Evolutionary conservation across 2,329 filamentous ascomycete species (phyloP).

Genomic region (Ceratocystis variospora): DNA sequence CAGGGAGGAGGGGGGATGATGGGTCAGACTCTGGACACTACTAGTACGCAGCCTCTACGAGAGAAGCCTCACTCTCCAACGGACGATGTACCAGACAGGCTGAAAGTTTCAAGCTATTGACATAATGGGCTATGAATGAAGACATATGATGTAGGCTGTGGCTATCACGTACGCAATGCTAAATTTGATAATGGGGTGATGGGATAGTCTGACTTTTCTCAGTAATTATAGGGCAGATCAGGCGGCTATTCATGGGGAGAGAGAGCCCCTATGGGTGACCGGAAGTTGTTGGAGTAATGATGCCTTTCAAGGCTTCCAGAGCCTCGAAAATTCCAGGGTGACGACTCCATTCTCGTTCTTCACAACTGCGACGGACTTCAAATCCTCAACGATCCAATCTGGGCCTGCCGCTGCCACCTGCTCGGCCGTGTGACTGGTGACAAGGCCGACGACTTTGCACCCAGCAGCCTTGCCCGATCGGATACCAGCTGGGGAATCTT

Average conservation of each 20-base stretch:
- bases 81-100: not conserved
- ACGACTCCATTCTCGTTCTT: constrained; percentile 43
- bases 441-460: constrained; percentile 69
- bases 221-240: not conserved
- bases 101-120: not conserved
- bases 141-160: not conserved
- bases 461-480: constrained; percentile 71
- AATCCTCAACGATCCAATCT: constrained; percentile 74
- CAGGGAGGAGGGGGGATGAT: not conserved
- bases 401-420: constrained; percentile 63
- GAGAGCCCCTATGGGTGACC: not conserved
- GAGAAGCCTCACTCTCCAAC: not conserved
- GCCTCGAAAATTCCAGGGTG: constrained; percentile 54
- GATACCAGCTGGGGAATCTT: constrained; percentile 82
- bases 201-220: not conserved
- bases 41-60: not conserved
- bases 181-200: not conserved
- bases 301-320: constrained; percentile 29
- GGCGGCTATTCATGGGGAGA: not conserved
- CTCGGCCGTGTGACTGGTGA: constrained; percentile 65
- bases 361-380: constrained; percentile 56
- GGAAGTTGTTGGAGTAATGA: not conserved
- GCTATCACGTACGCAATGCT: not conserved
- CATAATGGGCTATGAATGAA: not conserved
- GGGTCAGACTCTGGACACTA: not conserved